Base-by-base conservation (phyloP, 345 rosid genomes). In the Eucalyptus globulus region DNA sequence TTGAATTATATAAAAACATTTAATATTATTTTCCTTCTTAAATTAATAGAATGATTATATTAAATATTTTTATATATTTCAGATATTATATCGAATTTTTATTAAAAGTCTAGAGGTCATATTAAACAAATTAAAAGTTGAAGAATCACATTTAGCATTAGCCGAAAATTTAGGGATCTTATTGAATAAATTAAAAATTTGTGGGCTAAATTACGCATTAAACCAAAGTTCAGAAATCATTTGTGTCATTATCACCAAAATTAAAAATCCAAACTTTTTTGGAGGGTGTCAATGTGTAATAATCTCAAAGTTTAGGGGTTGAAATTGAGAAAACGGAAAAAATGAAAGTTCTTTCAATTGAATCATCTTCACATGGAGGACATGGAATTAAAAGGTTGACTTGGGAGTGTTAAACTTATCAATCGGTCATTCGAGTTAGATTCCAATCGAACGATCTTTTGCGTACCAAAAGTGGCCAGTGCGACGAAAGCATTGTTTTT, bases 191-290 rank as follows among this genome's bases (percentile, higher is more conserved):
- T 4, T 53, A 53, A 62, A 62, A 29, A 13, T 29, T 62, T 62
- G 13, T 27, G n/a, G 7, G 0, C 3, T 56, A 24, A 56, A 56
- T 24, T 10, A 2, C 1, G 21, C 26, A 0, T 53, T 3, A 1
- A 7, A 2, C 1, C 2, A 53, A 53, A 53, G 1, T 21, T 2
- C 11, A 0, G 0, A 4, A 0, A 53, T 0, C 5, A 53, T 53
- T 21, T 21, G 11, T 53, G 2, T 21, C 5, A 53, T 53, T 53
- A 21, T 53, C 6, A 9, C 29, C 11, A 31, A 69, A 69, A 69
- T 16, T 69, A 11, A 34, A 37, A 7, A 40, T 76, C 27, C 47
- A 6, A 21, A 40, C 29, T 22, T 40, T 76, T 76, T 76, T 0
- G 3, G 13, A 11, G 29, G 27, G 1, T 6, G 85, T 40, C 1